Percentiles rank a stretch among this genome's conserved stretches.
These are phyloP conservation scores for Phytophthora macrochlamydospora DNA, from an alignment of 352 stramenopile genomes.

Conservation along the genomic window DNA sequence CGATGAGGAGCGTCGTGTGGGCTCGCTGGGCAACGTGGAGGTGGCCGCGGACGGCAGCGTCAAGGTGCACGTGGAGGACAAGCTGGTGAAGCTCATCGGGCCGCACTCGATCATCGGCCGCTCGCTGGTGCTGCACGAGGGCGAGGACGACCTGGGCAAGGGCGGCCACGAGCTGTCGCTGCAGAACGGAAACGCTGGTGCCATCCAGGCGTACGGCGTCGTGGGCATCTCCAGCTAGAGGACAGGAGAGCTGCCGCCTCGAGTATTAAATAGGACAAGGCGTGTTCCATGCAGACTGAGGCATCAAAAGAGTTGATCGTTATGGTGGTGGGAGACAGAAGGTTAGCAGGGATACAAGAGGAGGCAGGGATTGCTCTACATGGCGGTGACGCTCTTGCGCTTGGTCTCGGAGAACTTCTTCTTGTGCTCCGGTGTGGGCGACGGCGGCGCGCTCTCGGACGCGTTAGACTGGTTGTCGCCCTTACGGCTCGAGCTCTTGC, in stretches of 20 bases:
- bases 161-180: constrained; percentile 97
- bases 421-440: constrained; percentile 18
- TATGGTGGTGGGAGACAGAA: neutral
- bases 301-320: neutral
- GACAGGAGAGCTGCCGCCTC: constrained; percentile 1
- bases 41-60: constrained; percentile 86
- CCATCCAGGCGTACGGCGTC: constrained; percentile 91
- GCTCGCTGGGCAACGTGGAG: constrained; percentile 93
- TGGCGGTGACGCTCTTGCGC: constrained; percentile 22
- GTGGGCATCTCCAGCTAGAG: constrained; percentile 91
- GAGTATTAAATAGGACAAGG: constrained; percentile 35
- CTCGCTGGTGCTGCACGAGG: constrained; percentile 94
- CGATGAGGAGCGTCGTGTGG: constrained; percentile 96
- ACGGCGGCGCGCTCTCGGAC: constrained; percentile 30
- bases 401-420: constrained; percentile 24
- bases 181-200: constrained; percentile 96
- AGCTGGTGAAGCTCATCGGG: constrained; percentile 97
- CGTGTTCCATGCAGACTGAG: constrained; percentile 17
- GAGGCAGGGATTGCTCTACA: neutral
- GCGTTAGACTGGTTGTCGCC: constrained; percentile 35
- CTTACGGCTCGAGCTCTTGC: constrained; percentile 34
- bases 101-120: constrained; percentile 98
- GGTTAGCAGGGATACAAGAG: neutral
- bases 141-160: constrained; percentile 96
- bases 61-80: constrained; percentile 95